Evolutionary conservation across 2,329 filamentous ascomycete species (phyloP), one percentile per base, ranked within the genome.

Genomic region (Dactylonectria estremocensis): DNA sequence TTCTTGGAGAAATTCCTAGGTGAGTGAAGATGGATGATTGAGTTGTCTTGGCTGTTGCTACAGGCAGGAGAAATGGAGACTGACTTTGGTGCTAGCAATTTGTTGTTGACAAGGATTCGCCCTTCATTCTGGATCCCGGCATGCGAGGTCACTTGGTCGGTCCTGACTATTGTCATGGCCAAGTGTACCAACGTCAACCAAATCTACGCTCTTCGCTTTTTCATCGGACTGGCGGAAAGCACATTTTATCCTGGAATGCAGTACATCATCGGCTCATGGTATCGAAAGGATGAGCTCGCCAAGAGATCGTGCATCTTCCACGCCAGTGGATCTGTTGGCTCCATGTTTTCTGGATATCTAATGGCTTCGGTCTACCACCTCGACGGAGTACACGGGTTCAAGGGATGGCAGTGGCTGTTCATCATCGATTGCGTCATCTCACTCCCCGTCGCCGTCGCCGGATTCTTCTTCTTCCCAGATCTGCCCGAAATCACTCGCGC

Each of bases 371-470:
- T 85, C 0, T 87, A 88, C 37, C 63, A 66, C 35, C 70, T 76
- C 7, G 71, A 73, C 10, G 85, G 85, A 0, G 78, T 83, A 0
- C 75, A 76, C 6, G 86, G 86, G 0, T 81, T 86, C 77, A 76
- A 83, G 0, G 86, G 86, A 0, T 88, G 85, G 85, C 77, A 78
- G 55, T 81, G 78, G 78, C 72, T 80, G 8, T 81, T 81, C 54
- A 77, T 81, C 43, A 76, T 81, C 48, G 77, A 80, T 57, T 77
- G 77, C 3, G 72, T 81, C 22, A 80, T 83, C 54, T 79, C 80
- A 4, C 69, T 80, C 0, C 74, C 79, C 5, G 75, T 81, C 22
- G 78, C 78, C 2, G 16, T 80, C 2, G 73, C 76, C 4, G 78
- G 80, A 3, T 81, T 77, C 63, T 70, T 78, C 54, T 72, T 81